Base-by-base conservation (phyloP, 2,329 filamentous ascomycete genomes). In the Fusarium guadeloupense region DNA sequence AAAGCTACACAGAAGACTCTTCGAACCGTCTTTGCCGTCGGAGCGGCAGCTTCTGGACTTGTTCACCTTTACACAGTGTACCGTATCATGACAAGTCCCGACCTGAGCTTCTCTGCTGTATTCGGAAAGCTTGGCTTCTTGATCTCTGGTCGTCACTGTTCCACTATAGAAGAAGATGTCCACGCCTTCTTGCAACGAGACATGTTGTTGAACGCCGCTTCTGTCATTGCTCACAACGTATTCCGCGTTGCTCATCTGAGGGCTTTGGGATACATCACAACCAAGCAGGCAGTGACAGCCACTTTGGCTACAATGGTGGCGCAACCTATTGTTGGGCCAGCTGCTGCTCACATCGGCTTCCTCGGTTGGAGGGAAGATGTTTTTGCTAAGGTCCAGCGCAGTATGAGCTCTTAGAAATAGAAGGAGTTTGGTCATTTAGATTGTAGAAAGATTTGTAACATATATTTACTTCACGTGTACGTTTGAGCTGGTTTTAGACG, bases 351-450 rank as follows among this genome's bases (percentile, higher is more conserved):
- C 5, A 52, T 58, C 3, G 39, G 38, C 3, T 44, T 58, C 5
- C 20, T 58, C 10, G 53, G 53, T 0, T 58, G 54, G 53, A 26
- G 54, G 3, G 54, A 58, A 5, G 33, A 53, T 5, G 19, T 52
- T 12, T 26, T 26, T 26, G 9, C 7, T 12, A 26, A 10, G 25
- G 25, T 26, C 13, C 25, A 26, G 9, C 7, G 25, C 10, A 9
- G 25, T 4, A 26, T 26, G 9, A 26, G 25, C 9, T 4, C 8
- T 26, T 9, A 10, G 8, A 12, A 26, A 9, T 26, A 26, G 9
- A 26, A 3, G n/a, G n/a, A n/a, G n/a, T n/a, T n/a, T n/a, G n/a
- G n/a, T n/a, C n/a, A n/a, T n/a, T n/a, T n/a, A n/a, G n/a, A n/a
- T n/a, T n/a, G n/a, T n/a, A n/a, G n/a, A n/a, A n/a, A n/a, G n/a